phyloP scores from a whole-genome alignment of 257 asterid genomes.

The Linderniella brevidens region DNA sequence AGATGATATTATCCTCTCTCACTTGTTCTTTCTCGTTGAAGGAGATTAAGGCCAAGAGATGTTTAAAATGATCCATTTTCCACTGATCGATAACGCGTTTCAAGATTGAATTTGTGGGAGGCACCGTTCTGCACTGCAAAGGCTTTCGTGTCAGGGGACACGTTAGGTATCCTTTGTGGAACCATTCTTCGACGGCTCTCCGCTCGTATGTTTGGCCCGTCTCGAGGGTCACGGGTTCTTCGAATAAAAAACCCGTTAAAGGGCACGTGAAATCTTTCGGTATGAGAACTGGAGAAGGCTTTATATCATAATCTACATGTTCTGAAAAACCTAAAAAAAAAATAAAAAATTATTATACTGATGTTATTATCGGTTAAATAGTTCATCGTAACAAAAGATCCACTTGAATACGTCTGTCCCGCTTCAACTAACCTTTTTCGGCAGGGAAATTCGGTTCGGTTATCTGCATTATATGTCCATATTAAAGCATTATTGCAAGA shows the following conservation, averaged over 20 bases:
- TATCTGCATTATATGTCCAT: constrained; percentile 22
- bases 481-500: constrained; percentile 8
- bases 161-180: constrained; percentile 27
- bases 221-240: constrained; percentile 67
- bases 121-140: constrained; percentile 30
- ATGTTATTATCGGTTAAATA: no score
- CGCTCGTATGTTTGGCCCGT: constrained; percentile 70
- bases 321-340: constrained; percentile 5
- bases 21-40: constrained; percentile 9
- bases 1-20: constrained; percentile 19
- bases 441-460: constrained; percentile 13
- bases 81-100: constrained; percentile 47
- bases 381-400: background rate
- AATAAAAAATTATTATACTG: constrained; percentile 4
- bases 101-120: constrained; percentile 42
- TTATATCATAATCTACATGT: constrained; percentile 7
- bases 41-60: constrained; percentile 24
- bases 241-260: constrained; percentile 38
- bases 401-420: no score
- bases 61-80: constrained; percentile 31
- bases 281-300: constrained; percentile 16
- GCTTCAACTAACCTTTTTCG: constrained; percentile 30
- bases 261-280: constrained; percentile 59
- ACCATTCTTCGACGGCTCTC: constrained; percentile 45
- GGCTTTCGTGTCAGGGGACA: constrained; percentile 51